These are phyloP conservation scores for Vitis hybrid DNA, from an alignment of 177 flowering plant species.

Conservation along the genomic window DNA sequence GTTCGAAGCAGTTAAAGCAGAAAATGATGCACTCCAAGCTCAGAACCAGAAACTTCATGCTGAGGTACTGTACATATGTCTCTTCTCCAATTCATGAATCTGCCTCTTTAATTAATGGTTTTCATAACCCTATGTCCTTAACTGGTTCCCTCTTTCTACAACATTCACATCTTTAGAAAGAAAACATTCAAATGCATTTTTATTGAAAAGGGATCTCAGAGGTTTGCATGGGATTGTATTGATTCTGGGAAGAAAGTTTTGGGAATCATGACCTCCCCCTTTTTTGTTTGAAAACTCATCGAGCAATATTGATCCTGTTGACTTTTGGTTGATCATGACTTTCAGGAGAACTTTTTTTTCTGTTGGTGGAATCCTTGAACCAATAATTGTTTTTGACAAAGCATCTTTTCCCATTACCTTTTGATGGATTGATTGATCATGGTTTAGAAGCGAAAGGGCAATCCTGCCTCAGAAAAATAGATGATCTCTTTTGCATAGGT, in stretches of 20 bases:
- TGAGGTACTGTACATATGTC: constrained; percentile 42
- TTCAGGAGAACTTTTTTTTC: constrained; percentile 8
- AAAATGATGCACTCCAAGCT: constrained; percentile 72
- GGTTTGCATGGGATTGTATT: constrained; percentile 5
- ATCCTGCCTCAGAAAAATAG: not conserved
- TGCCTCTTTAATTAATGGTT: not conserved
- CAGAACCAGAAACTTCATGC: constrained; percentile 84
- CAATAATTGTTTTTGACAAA: not conserved
- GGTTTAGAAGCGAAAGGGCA: not conserved
- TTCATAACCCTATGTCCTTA: not conserved
- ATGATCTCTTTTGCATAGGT: not conserved
- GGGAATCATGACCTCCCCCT: not conserved
- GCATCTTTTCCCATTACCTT: not conserved
- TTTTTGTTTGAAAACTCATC: not conserved
- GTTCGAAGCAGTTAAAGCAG: constrained; percentile 74
- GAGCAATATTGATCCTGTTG: constrained; percentile 1
- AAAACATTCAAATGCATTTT: too few relatives aligned
- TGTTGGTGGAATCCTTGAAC: not conserved
- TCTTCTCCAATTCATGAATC: too few relatives aligned
- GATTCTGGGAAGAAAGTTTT: not conserved
- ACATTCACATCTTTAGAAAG: too few relatives aligned
- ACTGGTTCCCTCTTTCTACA: too few relatives aligned
- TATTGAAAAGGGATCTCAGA: too few relatives aligned
- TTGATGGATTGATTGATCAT: constrained; percentile 10
- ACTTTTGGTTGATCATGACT: constrained; percentile 13